Percentiles rank a stretch among this genome's conserved stretches.
phyloP scores from a whole-genome alignment of 768 basidiomycete species.

The Plicaturopsis crispa region DNA sequence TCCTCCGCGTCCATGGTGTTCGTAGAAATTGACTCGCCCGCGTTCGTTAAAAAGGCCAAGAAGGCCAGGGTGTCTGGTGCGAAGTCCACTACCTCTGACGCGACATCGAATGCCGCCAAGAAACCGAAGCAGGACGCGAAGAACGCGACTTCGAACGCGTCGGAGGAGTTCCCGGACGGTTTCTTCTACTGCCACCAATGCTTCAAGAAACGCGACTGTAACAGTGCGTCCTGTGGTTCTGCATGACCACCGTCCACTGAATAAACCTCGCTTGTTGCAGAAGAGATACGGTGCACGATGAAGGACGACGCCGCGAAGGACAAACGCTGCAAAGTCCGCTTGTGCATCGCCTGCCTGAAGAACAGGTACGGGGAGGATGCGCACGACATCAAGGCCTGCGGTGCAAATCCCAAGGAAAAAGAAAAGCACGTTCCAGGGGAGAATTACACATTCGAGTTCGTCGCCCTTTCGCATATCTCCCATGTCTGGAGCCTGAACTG shows the following conservation, averaged over 20 bases:
- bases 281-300: constrained; percentile 29
- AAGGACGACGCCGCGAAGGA: constrained; percentile 21
- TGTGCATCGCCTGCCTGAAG: constrained; percentile 59
- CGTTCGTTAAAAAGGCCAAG: constrained; percentile 24
- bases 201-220: constrained; percentile 46
- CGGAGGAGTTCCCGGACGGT: constrained; percentile 26
- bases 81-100: constrained; percentile 8
- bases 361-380: constrained; percentile 57
- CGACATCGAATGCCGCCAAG: constrained; percentile 11
- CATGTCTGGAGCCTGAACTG: background rate
- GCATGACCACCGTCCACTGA: background rate
- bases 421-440: too few relatives aligned
- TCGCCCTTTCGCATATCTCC: too few relatives aligned
- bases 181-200: constrained; percentile 69
- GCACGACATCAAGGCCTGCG: constrained; percentile 26
- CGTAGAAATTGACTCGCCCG: constrained; percentile 12
- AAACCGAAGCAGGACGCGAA: constrained; percentile 8
- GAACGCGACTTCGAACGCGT: constrained; percentile 8
- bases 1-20: constrained; percentile 22
- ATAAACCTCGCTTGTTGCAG: constrained; percentile 14
- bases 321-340: constrained; percentile 47
- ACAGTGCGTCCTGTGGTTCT: constrained; percentile 29
- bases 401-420: constrained; percentile 11
- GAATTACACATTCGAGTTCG: too few relatives aligned
- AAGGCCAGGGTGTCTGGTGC: constrained; percentile 6